Percentiles rank a stretch among this genome's conserved stretches.
phyloP scores from a whole-genome alignment of 345 rosid genomes.

The Linum tenue region DNA sequence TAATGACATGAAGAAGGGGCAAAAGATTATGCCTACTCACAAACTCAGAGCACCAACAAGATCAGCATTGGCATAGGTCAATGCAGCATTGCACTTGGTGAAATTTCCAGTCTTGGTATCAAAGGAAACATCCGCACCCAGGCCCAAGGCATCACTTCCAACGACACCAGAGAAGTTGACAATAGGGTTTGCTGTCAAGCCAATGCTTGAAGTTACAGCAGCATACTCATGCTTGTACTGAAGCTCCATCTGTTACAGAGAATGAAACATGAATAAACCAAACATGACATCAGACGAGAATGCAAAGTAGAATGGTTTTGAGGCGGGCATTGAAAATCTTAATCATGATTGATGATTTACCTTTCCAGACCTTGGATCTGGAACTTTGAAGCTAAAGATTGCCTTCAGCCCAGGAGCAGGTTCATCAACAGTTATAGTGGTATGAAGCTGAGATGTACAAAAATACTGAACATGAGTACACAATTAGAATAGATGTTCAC shows the following conservation, averaged over 20 bases:
- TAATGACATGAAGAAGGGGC: too few species aligned
- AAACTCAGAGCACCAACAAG: constrained; percentile 57
- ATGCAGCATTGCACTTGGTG: constrained; percentile 71
- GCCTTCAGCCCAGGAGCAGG: constrained; percentile 86
- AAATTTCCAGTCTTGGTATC: constrained; percentile 71
- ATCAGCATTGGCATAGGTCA: constrained; percentile 60
- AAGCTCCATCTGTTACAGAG: constrained; percentile 55
- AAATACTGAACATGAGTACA: background rate
- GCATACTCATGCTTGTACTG: constrained; percentile 86
- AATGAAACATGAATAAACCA: constrained; percentile 4
- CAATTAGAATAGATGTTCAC: background rate
- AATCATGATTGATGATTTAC: constrained; percentile 20
- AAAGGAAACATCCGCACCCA: constrained; percentile 74
- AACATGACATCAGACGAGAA: background rate
- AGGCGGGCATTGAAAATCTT: background rate
- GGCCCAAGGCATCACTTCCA: constrained; percentile 47
- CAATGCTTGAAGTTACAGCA: constrained; percentile 72
- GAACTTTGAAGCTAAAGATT: constrained; percentile 67
- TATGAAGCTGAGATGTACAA: constrained; percentile 39
- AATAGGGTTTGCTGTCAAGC: constrained; percentile 67
- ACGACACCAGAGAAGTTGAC: constrained; percentile 76
- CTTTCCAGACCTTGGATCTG: constrained; percentile 96
- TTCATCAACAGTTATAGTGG: constrained; percentile 77
- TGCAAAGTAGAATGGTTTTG: background rate
- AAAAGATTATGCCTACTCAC: constrained; percentile 29